Percentiles rank a stretch among this genome's conserved stretches.
Conservation (phyloP, 2,329 filamentous ascomycete genomes). For the Amauroascus niger region DNA sequence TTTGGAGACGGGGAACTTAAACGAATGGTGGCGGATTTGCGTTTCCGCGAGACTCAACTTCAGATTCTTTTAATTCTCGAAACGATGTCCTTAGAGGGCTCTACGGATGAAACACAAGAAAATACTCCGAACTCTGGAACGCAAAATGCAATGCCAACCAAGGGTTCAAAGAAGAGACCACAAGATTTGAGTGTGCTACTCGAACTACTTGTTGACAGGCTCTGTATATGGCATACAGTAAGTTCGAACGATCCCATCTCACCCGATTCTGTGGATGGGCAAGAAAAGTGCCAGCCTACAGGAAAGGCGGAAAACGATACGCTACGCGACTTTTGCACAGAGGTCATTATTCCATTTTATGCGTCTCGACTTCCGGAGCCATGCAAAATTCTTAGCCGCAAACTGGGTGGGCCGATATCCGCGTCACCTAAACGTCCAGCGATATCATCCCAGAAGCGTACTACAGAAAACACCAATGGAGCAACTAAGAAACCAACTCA, state of each 20-base stretch:
- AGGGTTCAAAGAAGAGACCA: slow-evolving; percentile 30
- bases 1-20: slow-evolving; percentile 33
- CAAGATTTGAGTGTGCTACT: slow-evolving; percentile 38
- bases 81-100: slow-evolving; percentile 36
- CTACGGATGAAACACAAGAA: background rate
- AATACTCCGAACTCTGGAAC: background rate
- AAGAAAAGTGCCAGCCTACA: slow-evolving; percentile 23
- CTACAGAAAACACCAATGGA: slow-evolving; percentile 23
- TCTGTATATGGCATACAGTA: slow-evolving; percentile 45
- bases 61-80: slow-evolving; percentile 44
- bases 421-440: slow-evolving; percentile 31
- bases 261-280: slow-evolving; percentile 23
- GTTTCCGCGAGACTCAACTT: slow-evolving; percentile 41
- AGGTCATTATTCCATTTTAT: slow-evolving; percentile 44
- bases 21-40: slow-evolving; percentile 35
- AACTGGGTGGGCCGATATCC: slow-evolving; percentile 37
- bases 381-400: slow-evolving; percentile 39
- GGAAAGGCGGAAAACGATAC: slow-evolving; percentile 34
- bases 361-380: slow-evolving; percentile 39
- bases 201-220: slow-evolving; percentile 40
- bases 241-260: slow-evolving; percentile 27
- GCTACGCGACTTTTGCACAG: slow-evolving; percentile 43
- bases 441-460: slow-evolving; percentile 25
- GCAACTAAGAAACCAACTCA: slow-evolving; percentile 24
- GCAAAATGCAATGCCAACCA: slow-evolving; percentile 16